Percentiles rank a stretch among this genome's conserved stretches.
These are phyloP conservation scores for Talaromyces islandicus DNA, from an alignment of 2,329 filamentous ascomycete genomes.

Conservation along the genomic window DNA sequence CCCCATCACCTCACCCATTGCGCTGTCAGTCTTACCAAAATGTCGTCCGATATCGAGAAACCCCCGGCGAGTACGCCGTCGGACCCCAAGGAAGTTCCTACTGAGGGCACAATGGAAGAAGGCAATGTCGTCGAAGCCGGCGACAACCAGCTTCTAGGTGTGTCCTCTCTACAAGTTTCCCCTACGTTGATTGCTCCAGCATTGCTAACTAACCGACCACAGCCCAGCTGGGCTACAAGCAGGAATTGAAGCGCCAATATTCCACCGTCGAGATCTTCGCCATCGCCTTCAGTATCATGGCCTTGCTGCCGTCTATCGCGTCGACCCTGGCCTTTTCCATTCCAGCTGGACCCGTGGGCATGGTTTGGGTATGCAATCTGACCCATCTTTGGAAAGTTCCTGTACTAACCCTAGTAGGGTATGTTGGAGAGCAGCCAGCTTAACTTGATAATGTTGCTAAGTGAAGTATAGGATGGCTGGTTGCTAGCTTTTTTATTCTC, in stretches of 20 bases:
- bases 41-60: constrained; percentile 5
- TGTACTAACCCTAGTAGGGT: constrained; percentile 7
- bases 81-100: background rate
- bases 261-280: constrained; percentile 59
- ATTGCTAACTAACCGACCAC: background rate
- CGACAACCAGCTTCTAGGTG: constrained; percentile 10
- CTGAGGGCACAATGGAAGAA: constrained; percentile 1
- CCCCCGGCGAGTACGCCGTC: background rate
- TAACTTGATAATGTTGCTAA: background rate
- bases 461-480: constrained; percentile 44
- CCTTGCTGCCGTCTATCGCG: constrained; percentile 55
- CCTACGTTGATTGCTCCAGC: background rate
- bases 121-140: constrained; percentile 1
- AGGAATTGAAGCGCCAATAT: constrained; percentile 58
- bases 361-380: constrained; percentile 49
- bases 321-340: constrained; percentile 55
- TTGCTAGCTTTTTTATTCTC: constrained; percentile 54
- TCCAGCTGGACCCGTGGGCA: constrained; percentile 54
- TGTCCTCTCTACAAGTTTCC: background rate
- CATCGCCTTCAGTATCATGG: constrained; percentile 57
- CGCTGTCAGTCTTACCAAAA: background rate
- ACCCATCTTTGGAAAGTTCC: background rate
- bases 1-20: background rate
- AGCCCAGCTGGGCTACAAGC: constrained; percentile 45
- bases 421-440: background rate